Evolutionary conservation across 106 monocot genomes (phyloP).

Genomic region (Phalaenopsis aphrodite): DNA sequence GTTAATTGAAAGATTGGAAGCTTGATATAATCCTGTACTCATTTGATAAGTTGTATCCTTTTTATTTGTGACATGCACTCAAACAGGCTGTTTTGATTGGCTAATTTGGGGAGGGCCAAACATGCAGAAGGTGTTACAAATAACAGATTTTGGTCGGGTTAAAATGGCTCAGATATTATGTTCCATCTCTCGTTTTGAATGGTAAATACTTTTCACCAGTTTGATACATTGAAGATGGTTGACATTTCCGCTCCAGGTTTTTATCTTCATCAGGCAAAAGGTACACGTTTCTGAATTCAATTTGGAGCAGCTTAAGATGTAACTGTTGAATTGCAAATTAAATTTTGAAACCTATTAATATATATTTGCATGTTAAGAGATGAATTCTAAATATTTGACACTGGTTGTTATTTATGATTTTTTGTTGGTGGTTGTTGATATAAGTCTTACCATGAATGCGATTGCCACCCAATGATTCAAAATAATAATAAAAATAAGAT

Average conservation of each 20-base stretch:
- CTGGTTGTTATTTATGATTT: too few species aligned
- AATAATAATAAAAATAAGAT: too few species aligned
- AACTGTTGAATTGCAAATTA: not conserved
- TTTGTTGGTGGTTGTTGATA: too few species aligned
- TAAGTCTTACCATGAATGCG: too few species aligned
- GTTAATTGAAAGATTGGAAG: not conserved
- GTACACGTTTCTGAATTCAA: not conserved
- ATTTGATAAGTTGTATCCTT: slow-evolving; percentile 1
- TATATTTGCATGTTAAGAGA: too few species aligned
- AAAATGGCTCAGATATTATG: not conserved
- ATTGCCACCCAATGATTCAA: too few species aligned
- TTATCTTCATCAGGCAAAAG: not conserved
- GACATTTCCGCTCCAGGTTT: not conserved
- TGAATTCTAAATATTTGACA: too few species aligned
- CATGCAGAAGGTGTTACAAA: not conserved
- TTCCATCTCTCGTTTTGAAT: not conserved
- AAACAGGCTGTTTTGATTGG: not conserved
- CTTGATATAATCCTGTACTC: not conserved
- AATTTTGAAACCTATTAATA: not conserved
- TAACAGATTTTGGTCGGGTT: not conserved
- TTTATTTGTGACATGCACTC: not conserved
- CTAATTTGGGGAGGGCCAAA: not conserved
- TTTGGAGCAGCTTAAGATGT: not conserved
- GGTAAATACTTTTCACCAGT: not conserved
- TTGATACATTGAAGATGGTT: not conserved